Percentiles rank a stretch among this genome's conserved stretches.
These are phyloP conservation scores for Ceratobasidium sp. DNA, from an alignment of 1,284 basidiomycete species.

Conservation along the genomic window DNA sequence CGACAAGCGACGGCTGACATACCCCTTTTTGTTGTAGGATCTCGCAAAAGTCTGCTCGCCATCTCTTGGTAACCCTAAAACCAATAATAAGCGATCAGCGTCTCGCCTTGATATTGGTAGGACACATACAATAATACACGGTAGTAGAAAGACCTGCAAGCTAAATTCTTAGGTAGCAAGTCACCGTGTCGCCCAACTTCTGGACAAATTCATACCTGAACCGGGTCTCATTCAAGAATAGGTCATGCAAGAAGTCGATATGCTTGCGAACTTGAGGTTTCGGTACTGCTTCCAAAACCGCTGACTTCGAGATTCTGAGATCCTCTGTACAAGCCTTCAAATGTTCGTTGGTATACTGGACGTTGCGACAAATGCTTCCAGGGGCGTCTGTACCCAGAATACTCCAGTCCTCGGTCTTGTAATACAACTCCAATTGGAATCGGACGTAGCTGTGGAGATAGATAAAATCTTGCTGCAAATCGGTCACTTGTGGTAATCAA, in stretches of 20 bases:
- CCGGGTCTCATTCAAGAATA: background rate
- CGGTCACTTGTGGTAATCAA: no score
- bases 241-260: background rate
- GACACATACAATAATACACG: background rate
- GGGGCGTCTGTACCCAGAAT: background rate
- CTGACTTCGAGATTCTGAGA: background rate
- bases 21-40: background rate
- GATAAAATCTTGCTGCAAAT: background rate
- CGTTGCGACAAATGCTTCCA: background rate
- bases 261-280: background rate
- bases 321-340: background rate
- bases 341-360: background rate
- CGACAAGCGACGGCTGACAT: background rate
- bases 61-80: conserved; percentile 3
- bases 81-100: background rate
- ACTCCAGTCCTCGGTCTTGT: background rate
- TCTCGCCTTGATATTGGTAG: background rate
- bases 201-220: background rate
- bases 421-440: background rate
- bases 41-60: background rate
- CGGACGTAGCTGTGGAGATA: background rate
- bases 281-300: background rate
- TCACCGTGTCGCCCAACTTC: background rate
- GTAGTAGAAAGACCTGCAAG: conserved; percentile 1
- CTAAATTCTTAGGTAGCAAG: background rate